phyloP scores from a whole-genome alignment of 345 rosid species.

The Citrus medica region DNA sequence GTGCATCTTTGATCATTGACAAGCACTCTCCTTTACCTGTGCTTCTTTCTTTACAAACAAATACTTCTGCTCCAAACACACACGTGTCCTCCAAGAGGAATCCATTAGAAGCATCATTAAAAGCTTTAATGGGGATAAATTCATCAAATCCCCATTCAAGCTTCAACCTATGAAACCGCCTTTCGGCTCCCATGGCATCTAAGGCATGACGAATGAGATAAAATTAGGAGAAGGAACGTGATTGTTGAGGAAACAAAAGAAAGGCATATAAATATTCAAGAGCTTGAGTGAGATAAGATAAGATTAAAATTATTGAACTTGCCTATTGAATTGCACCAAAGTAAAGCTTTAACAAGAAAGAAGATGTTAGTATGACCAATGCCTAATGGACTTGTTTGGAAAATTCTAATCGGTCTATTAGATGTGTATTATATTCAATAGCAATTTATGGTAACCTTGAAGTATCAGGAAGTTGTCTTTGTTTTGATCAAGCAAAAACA shows the following conservation, averaged over 20 bases:
- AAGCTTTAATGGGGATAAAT: conserved; percentile 17
- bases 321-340: too few relatives aligned
- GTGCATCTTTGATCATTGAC: conserved; percentile 24
- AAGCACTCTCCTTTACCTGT: conserved; percentile 36
- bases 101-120: conserved; percentile 30
- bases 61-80: conserved; percentile 44
- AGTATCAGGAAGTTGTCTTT: conserved; percentile 24
- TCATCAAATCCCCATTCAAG: conserved; percentile 43
- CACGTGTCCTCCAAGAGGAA: conserved; percentile 37
- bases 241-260: too few relatives aligned
- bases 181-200: conserved; percentile 30
- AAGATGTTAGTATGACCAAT: too few relatives aligned
- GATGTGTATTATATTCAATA: too few relatives aligned
- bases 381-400: too few relatives aligned
- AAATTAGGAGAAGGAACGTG: not conserved
- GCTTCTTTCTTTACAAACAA: conserved; percentile 33
- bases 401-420: too few relatives aligned
- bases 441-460: conserved; percentile 25
- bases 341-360: too few relatives aligned
- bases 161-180: conserved; percentile 34
- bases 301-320: too few relatives aligned
- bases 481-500: conserved; percentile 53
- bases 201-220: not conserved
- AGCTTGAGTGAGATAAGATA: too few relatives aligned
- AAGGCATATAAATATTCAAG: too few relatives aligned